Conservation (phyloP, 2,329 filamentous ascomycete species). For the Cryphonectria naterciae region DNA sequence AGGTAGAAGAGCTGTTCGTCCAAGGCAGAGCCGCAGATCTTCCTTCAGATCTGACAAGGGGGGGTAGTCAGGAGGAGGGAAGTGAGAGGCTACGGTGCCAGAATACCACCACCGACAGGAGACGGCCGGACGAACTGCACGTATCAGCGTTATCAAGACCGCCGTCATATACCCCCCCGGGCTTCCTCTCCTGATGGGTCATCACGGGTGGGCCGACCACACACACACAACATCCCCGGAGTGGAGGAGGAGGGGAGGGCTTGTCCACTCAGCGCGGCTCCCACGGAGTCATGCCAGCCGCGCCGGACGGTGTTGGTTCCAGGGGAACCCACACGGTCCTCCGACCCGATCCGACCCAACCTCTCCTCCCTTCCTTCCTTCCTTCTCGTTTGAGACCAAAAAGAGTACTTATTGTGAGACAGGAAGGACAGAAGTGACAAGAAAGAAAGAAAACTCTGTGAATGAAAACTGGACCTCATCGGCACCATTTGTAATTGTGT, state of each 20-base stretch:
- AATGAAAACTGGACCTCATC: constrained; percentile 13
- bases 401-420: neutral
- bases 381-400: neutral
- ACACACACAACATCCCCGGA: neutral
- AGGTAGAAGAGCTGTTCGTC: neutral
- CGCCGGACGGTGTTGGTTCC: constrained; percentile 1
- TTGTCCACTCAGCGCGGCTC: constrained; percentile 4
- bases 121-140: neutral
- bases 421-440: neutral
- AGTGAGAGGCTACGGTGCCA: neutral
- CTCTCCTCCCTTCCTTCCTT: neutral
- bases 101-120: neutral
- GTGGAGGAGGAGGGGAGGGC: neutral
- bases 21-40: constrained; percentile 23
- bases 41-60: constrained; percentile 10
- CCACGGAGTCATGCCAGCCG: neutral
- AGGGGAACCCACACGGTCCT: neutral
- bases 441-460: neutral
- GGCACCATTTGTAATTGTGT: constrained; percentile 1
- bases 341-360: neutral
- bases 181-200: constrained; percentile 7
- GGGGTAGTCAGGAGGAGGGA: too few species aligned
- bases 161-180: neutral
- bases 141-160: constrained; percentile 23
- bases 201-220: neutral